Evolutionary conservation across 352 stramenopile genomes (phyloP).

Genomic region (Globisporangium lucens): DNA sequence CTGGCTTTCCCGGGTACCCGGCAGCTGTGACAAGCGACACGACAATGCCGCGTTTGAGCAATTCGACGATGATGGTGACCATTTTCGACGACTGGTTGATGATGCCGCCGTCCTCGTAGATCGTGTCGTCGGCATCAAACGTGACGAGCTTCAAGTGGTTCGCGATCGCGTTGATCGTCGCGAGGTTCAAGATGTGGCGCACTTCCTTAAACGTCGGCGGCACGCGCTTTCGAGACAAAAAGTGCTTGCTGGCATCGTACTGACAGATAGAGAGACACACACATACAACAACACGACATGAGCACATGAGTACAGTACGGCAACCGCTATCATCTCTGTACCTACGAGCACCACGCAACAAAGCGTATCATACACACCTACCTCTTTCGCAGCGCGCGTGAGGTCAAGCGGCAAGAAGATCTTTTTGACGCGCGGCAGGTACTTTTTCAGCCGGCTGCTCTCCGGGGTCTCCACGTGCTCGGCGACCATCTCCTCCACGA

Average conservation of each 20-base stretch:
- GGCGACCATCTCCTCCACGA: constrained; percentile 75
- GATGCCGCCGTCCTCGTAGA: constrained; percentile 81
- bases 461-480: constrained; percentile 52
- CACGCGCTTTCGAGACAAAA: constrained; percentile 75
- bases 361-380: not conserved
- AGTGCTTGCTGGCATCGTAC: constrained; percentile 73
- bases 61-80: constrained; percentile 64
- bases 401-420: constrained; percentile 75
- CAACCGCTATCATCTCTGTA: not conserved
- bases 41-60: constrained; percentile 65
- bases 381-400: constrained; percentile 50
- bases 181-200: constrained; percentile 81
- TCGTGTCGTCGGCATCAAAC: constrained; percentile 86
- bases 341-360: no score
- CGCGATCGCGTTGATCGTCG: constrained; percentile 70
- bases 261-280: constrained; percentile 9
- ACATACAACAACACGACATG: not conserved
- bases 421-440: constrained; percentile 59
- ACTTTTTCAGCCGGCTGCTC: constrained; percentile 51
- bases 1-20: constrained; percentile 66
- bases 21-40: constrained; percentile 84
- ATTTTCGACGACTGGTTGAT: constrained; percentile 68
- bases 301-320: not conserved
- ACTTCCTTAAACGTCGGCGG: constrained; percentile 85
- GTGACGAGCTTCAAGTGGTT: constrained; percentile 77